phyloP scores from a whole-genome alignment of 2,329 filamentous ascomycete species.

The Beauveria scarabaeidicola region DNA sequence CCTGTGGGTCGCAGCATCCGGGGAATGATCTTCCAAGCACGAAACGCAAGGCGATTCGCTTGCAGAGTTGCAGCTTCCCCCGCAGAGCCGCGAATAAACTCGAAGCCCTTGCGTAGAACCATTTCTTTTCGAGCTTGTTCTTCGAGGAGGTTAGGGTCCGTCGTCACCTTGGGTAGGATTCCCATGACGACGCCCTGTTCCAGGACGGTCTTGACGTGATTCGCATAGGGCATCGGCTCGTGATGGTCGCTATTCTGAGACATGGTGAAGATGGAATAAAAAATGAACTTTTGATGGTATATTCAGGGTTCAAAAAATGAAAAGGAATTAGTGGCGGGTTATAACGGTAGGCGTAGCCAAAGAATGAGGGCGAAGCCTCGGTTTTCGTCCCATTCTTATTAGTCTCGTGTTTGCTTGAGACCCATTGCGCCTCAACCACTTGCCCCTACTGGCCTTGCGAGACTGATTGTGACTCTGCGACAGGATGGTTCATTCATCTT shows the following conservation, averaged over 20 bases:
- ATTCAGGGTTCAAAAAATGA: background rate
- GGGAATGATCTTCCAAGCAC: constrained; percentile 43
- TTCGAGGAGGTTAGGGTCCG: constrained; percentile 49
- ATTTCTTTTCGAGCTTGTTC: constrained; percentile 43
- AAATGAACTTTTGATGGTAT: background rate
- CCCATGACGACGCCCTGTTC: constrained; percentile 41
- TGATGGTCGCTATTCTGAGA: constrained; percentile 14
- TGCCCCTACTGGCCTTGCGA: too few species aligned
- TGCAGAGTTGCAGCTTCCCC: constrained; percentile 54
- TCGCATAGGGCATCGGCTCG: constrained; percentile 27
- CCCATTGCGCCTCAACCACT: too few species aligned
- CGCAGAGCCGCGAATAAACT: constrained; percentile 55
- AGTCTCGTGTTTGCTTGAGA: too few species aligned
- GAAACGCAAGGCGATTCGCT: constrained; percentile 49
- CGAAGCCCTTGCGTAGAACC: constrained; percentile 37
- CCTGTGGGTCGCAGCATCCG: constrained; percentile 38
- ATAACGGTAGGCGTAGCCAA: too few species aligned
- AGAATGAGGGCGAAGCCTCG: too few species aligned
- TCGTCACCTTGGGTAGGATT: constrained; percentile 44
- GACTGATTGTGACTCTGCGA: too few species aligned
- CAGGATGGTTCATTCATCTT: too few species aligned
- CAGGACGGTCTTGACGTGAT: constrained; percentile 42
- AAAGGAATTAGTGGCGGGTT: background rate
- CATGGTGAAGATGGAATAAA: constrained; percentile 6
- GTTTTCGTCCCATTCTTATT: too few species aligned